These are phyloP conservation scores for Colletotrichum endophyticum DNA, from an alignment of 2,329 filamentous ascomycete genomes.

Conservation along the genomic window DNA sequence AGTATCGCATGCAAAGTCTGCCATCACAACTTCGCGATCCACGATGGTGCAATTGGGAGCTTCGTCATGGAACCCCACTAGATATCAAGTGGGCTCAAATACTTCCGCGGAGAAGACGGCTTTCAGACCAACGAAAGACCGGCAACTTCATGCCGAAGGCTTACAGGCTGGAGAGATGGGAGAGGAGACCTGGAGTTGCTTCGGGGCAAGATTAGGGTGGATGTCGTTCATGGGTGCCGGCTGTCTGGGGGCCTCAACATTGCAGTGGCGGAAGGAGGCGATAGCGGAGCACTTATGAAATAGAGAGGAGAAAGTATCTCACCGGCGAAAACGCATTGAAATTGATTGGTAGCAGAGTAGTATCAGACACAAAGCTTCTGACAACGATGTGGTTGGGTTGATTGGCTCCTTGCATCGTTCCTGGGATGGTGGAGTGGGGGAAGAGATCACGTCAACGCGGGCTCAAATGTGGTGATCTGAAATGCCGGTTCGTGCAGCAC, in stretches of 20 bases:
- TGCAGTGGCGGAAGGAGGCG: not conserved
- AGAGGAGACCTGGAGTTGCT: too few species aligned
- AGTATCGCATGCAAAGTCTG: not conserved
- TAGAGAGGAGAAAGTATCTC: not conserved
- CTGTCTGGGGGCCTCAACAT: not conserved
- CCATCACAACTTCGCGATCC: not conserved
- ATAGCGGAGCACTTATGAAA: not conserved
- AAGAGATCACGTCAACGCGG: slow-evolving; percentile 1
- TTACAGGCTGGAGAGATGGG: too few species aligned
- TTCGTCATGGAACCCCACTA: not conserved
- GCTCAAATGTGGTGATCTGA: not conserved
- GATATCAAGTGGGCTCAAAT: too few species aligned
- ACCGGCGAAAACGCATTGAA: not conserved
- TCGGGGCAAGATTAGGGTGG: not conserved
- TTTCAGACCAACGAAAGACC: not conserved
- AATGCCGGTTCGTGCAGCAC: not conserved
- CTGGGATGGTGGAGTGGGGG: not conserved
- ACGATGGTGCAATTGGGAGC: not conserved
- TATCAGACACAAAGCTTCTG: not conserved
- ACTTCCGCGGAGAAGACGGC: not conserved
- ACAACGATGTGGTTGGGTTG: not conserved
- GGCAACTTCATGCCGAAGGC: not conserved
- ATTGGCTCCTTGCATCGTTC: not conserved
- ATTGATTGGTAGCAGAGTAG: not conserved
- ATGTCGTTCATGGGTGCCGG: not conserved